Conservation (phyloP, 345 rosid species). For the Anastatica hierochuntica region DNA sequence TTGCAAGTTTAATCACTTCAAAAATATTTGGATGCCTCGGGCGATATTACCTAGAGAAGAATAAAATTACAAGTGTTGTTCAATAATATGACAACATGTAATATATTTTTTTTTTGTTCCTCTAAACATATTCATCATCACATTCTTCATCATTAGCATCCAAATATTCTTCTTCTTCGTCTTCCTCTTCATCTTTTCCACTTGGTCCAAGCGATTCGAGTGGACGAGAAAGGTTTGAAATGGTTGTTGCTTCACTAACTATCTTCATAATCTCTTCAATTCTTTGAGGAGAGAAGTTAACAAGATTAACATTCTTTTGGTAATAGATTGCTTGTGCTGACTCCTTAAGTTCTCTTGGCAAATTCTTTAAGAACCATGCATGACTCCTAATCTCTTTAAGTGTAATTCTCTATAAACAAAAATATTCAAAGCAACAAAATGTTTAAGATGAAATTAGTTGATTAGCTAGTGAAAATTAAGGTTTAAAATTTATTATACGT, state of each 20-base stretch:
- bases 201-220: no score
- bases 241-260: constrained; percentile 56
- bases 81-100: background rate
- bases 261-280: constrained; percentile 52
- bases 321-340: constrained; percentile 32
- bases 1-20: no score
- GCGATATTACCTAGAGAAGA: no score
- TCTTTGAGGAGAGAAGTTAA: constrained; percentile 39
- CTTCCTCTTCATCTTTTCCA: constrained; percentile 25
- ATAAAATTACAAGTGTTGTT: constrained; percentile 41
- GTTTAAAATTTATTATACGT: no score
- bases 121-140: constrained; percentile 8
- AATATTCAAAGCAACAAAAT: background rate
- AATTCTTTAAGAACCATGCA: constrained; percentile 62
- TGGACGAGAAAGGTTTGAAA: constrained; percentile 1
- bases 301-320: constrained; percentile 12
- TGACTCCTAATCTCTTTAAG: constrained; percentile 54
- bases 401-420: constrained; percentile 38
- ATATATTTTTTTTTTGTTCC: no score
- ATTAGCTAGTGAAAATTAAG: no score
- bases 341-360: constrained; percentile 48
- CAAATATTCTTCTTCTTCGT: constrained; percentile 39
- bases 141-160: constrained; percentile 42
- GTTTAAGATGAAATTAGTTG: no score
- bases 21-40: no score